Base-by-base conservation (phyloP, 2,329 filamentous ascomycete species). In the Stemphylium beticola region DNA sequence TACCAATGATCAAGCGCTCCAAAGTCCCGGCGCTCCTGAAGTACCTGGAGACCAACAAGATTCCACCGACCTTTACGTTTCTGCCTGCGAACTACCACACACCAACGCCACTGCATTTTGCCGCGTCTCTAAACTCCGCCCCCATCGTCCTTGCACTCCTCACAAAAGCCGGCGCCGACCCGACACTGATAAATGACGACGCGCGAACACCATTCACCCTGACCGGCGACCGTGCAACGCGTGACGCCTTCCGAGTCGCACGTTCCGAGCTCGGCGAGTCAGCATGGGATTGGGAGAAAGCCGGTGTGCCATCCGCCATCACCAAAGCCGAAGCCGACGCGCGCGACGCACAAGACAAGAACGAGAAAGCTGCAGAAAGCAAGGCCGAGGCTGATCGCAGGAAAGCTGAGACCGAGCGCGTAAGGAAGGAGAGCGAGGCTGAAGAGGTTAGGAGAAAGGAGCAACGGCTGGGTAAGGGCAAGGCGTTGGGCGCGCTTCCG, bases 181-280 rank as follows among this genome's bases (percentile, higher is more conserved):
- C 95, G 0, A 87, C 86, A 0, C 50, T 87, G 1, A 68, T 74
- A 68, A 74, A 75, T 36, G 67, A 74, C 22, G 92, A 97, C 58
- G 90, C 89, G n/a, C 92, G 90, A 73, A 90, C 91, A 0, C 77
- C 95, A 0, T 98, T 96, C 72, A 92, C 96, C 50, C 83, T 99
- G 1, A 87, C 91, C 0, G 92, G 93, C 37, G 92, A 98, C 72
- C 86, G 92, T 4, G 77, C 87, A 2, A 97, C 93, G 0, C 86
- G 93, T 1, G 93, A 98, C 70, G 91, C 93, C 0, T 99, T 99
- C 78, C 89, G 95, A 2, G 86, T 97, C 2, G 92, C 92, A 4
- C 89, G 95, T 6, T 83, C 85, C 29, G 90, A 96, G 68, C 81
- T 97, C 1, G 93, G 92, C 14, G 92, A 96, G 71, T 72, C 74